phyloP scores from a whole-genome alignment of 1,284 basidiomycete species.

The Thecaphora thlaspeos region DNA sequence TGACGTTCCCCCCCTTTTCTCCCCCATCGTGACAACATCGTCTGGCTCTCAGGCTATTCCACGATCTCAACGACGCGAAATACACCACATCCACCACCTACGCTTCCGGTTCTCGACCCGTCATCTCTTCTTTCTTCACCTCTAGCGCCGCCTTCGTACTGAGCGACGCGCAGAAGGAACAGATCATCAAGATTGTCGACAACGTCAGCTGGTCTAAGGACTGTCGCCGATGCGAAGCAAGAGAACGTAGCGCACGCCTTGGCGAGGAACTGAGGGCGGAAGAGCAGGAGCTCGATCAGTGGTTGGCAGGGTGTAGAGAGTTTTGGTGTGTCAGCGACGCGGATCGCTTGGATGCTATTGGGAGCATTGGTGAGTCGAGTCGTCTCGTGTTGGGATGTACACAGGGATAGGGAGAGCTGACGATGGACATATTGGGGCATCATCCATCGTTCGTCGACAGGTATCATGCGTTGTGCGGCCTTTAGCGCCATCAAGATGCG shows the following conservation, averaged over 20 bases:
- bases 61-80: constrained; percentile 84
- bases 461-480: constrained; percentile 81
- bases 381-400: too few species aligned
- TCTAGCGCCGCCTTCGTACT: constrained; percentile 6
- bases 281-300: constrained; percentile 58
- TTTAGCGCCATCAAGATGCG: constrained; percentile 70
- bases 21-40: constrained; percentile 62
- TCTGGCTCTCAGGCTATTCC: constrained; percentile 70
- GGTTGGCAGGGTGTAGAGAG: constrained; percentile 76
- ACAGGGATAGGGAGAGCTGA: too few species aligned
- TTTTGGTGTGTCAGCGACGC: constrained; percentile 90
- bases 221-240: constrained; percentile 57
- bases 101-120: neutral
- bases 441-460: too few species aligned
- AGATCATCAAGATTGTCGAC: constrained; percentile 67
- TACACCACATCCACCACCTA: constrained; percentile 72
- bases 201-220: constrained; percentile 86
- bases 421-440: too few species aligned
- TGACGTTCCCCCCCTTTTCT: neutral
- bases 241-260: neutral
- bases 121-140: constrained; percentile 2
- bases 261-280: constrained; percentile 1
- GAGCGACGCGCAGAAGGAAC: constrained; percentile 1
- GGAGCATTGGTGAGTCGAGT: constrained; percentile 66
- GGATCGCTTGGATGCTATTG: constrained; percentile 86